Evolutionary conservation across 805 yeast genomes (phyloP), one percentile per base, ranked within the genome.

Genomic region (Kodamaea neixiangensis): DNA sequence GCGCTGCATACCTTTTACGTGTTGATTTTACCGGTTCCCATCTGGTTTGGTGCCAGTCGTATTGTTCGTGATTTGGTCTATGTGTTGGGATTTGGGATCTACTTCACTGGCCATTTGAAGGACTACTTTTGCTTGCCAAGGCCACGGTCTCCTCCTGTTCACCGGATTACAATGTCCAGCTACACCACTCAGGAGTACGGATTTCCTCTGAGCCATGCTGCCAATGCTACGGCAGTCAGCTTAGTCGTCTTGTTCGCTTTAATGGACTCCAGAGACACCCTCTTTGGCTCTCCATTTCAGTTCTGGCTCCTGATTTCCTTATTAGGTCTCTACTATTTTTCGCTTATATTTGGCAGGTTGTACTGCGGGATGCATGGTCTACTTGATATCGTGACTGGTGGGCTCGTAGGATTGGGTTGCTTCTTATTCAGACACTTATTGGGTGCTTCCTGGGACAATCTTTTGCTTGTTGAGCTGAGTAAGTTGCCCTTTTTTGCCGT

Each of bases 351-450:
- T 53, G 99, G 99, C 14, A 76, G 99, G 50, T 62, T 93, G 7
- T 93, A 94, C 70, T 91, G 97, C 66, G 99, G 99, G 2, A 93
- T 93, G 99, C 99, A 94, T 69, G 98, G 99, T 2, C 79, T 88
- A 53, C 68, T 87, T 18, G 99, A 94, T 64, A 75, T 94, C 2
- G 46, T 70, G 0, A 63, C 80, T 15, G 99, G 99, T 5, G 69
- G 81, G 0, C 0, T 79, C 0, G 69, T 90, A 14, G 99, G 99
- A 0, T 45, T 71, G 0, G 35, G 69, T 0, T 73, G 86, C 33
- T 81, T 80, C 54, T 42, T 74, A n/a, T 60, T 78, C 18, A 71
- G 96, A 47, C 56, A 63, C 41, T 53, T 58, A 5, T 63, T 66
- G 18, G 76, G 81, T 1, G 60, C 60, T 6, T 22, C 54, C 7